Conservation (phyloP, 164 flowering plant genomes). For the Nelumbo lutea region DNA sequence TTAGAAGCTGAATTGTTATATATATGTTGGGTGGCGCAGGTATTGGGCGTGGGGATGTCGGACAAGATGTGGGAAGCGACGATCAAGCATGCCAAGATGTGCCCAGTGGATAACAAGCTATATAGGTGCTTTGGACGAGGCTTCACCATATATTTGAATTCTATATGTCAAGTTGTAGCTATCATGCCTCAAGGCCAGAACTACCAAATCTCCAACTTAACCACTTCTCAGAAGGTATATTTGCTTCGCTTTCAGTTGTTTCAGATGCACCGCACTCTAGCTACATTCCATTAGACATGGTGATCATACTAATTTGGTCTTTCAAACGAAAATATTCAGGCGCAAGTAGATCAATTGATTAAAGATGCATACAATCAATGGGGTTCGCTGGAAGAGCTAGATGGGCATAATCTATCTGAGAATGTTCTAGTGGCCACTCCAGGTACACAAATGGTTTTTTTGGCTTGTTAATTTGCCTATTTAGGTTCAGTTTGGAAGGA, state of each 20-base stretch:
- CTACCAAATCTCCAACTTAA: constrained; percentile 11
- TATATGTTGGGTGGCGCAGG: constrained; percentile 27
- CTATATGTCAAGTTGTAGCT: constrained; percentile 50
- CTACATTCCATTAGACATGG: not conserved
- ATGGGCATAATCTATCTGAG: constrained; percentile 2
- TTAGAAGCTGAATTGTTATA: not conserved
- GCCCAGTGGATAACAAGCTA: constrained; percentile 42
- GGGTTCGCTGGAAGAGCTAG: constrained; percentile 27
- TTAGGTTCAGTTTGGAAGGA: not conserved
- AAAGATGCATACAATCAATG: constrained; percentile 25
- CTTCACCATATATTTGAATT: constrained; percentile 31
- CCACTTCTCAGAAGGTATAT: constrained; percentile 14
- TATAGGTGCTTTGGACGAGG: constrained; percentile 21
- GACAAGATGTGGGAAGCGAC: constrained; percentile 70
- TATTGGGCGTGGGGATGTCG: constrained; percentile 62
- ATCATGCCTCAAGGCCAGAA: constrained; percentile 33
- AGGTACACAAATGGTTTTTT: not conserved
- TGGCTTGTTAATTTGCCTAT: not conserved
- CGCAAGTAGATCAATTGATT: constrained; percentile 17
- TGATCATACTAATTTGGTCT: not conserved
- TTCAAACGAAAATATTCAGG: constrained; percentile 12
- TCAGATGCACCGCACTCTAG: not conserved
- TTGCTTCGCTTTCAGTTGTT: no score
- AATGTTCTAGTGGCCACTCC: constrained; percentile 6
- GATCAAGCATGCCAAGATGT: constrained; percentile 53